Evolutionary conservation across 106 monocot genomes (phyloP).

Genomic region (Dioscorea dumetorum): DNA sequence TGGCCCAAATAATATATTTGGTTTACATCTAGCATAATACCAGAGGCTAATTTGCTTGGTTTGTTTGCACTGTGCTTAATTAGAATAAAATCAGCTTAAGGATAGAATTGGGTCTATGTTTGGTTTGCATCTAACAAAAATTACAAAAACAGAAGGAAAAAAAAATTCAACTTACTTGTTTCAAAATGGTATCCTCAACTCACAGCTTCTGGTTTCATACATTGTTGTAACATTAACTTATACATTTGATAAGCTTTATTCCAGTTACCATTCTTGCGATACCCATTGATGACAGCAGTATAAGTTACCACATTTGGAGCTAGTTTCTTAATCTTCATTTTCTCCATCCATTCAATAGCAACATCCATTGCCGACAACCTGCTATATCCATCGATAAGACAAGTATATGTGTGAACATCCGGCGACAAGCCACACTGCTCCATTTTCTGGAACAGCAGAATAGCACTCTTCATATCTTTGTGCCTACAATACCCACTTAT

Average conservation of each 20-base stretch:
- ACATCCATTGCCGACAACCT: conserved; percentile 12
- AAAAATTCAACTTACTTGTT: neutral
- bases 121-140: too few relatives aligned
- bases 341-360: conserved; percentile 6
- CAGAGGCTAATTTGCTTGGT: too few relatives aligned
- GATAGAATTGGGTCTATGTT: too few relatives aligned
- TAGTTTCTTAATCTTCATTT: conserved; percentile 13
- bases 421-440: conserved; percentile 4
- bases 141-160: too few relatives aligned
- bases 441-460: conserved; percentile 12
- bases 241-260: conserved; percentile 10
- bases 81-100: too few relatives aligned
- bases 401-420: conserved; percentile 25
- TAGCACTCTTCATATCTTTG: conserved; percentile 9
- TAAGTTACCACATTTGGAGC: conserved; percentile 26
- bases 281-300: conserved; percentile 22
- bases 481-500: conserved; percentile 16
- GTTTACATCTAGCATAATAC: too few relatives aligned
- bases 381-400: conserved; percentile 26
- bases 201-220: conserved; percentile 5
- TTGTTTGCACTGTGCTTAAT: too few relatives aligned
- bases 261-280: conserved; percentile 6
- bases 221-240: conserved; percentile 11
- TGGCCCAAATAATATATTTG: too few relatives aligned
- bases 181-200: neutral